Percentiles rank a stretch among this genome's conserved stretches.
Conservation (phyloP, 345 rosid genomes). For the Hypericum perforatum region DNA sequence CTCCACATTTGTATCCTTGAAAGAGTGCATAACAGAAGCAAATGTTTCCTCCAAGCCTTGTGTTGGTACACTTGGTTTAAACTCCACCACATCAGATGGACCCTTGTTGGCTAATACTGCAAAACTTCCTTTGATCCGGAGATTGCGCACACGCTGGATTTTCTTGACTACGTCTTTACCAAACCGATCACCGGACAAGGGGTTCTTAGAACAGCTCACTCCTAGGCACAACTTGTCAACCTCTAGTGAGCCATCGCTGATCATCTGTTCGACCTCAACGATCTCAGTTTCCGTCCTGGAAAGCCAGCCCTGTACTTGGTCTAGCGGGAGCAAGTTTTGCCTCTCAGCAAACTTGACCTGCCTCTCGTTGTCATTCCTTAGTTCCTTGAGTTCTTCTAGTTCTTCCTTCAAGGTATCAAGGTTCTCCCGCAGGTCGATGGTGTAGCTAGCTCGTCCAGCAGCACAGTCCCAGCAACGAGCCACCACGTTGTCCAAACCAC, state of each 20-base stretch:
- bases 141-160: background rate
- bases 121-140: too few species aligned
- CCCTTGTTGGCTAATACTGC: too few species aligned
- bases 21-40: constrained; percentile 2
- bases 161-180: background rate
- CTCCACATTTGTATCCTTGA: background rate
- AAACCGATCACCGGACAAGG: background rate
- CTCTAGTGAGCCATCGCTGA: background rate
- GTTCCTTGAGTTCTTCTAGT: background rate
- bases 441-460: too few species aligned
- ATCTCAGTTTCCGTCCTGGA: background rate
- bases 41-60: background rate
- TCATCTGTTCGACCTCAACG: background rate
- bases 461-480: too few species aligned
- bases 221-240: background rate
- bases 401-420: background rate
- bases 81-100: too few species aligned
- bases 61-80: too few species aligned
- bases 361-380: background rate
- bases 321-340: background rate
- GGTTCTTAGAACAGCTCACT: background rate
- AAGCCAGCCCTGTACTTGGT: constrained; percentile 7
- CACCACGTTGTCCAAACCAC: too few species aligned
- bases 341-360: background rate
- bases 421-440: too few species aligned